Percentiles rank a stretch among this genome's conserved stretches.
Evolutionary conservation across 129 eudicot genomes (phyloP).

Genomic region (Chrysanthemum lavandulifolium): DNA sequence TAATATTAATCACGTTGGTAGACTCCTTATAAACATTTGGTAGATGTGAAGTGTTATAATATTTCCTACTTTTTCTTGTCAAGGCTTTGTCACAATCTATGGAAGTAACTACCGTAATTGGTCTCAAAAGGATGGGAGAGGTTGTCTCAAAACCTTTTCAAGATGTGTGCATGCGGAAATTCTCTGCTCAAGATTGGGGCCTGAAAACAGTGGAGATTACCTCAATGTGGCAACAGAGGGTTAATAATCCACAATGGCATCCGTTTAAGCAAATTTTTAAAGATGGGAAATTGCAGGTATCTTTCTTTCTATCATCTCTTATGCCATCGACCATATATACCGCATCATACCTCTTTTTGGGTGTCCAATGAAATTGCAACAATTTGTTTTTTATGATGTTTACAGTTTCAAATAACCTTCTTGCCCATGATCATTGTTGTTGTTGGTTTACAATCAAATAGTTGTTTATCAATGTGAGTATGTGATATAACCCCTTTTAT

Average conservation of each 20-base stretch:
- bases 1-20: not conserved
- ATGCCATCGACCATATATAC: too few relatives aligned
- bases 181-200: conserved; percentile 42
- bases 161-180: conserved; percentile 52
- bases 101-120: conserved; percentile 35
- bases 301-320: not conserved
- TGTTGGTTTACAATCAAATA: not conserved
- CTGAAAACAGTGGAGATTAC: conserved; percentile 43
- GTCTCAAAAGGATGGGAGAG: conserved; percentile 67
- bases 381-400: not conserved
- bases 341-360: not conserved
- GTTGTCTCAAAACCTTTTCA: conserved; percentile 56
- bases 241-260: conserved; percentile 56
- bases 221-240: conserved; percentile 58
- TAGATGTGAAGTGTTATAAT: not conserved
- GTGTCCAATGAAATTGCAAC: not conserved
- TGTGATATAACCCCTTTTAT: too few relatives aligned
- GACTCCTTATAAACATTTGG: conserved; percentile 9
- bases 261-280: conserved; percentile 44
- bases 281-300: conserved; percentile 47
- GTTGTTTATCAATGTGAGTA: too few relatives aligned
- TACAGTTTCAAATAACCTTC: not conserved
- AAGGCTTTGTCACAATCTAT: conserved; percentile 39
- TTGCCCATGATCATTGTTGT: not conserved
- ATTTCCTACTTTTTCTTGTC: conserved; percentile 8